Percentiles rank a stretch among this genome's conserved stretches.
These are phyloP conservation scores for Pterocarpus macrocarpus DNA, from an alignment of 306 rosid species.

Conservation along the genomic window DNA sequence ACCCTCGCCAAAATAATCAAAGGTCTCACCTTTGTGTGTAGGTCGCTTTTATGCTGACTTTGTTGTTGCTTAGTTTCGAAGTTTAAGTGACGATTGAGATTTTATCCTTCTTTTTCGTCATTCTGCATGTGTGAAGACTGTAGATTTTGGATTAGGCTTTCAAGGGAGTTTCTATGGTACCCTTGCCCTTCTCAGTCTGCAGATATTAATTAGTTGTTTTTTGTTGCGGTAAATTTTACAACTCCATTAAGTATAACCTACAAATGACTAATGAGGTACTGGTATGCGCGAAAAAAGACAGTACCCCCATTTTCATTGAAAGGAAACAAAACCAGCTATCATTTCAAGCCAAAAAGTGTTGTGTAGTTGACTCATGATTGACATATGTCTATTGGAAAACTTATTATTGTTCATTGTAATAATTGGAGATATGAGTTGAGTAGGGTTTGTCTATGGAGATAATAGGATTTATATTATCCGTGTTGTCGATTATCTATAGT, in stretches of 20 bases:
- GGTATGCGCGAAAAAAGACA: constrained; percentile 9
- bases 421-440: constrained; percentile 4
- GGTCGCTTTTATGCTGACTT: neutral
- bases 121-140: constrained; percentile 32
- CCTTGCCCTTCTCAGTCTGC: neutral
- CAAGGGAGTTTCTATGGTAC: constrained; percentile 17
- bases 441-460: constrained; percentile 36
- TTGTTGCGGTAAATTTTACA: constrained; percentile 8
- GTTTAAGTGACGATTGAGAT: constrained; percentile 45
- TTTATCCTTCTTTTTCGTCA: constrained; percentile 32
- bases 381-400: constrained; percentile 17
- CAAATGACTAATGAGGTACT: neutral
- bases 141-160: constrained; percentile 17
- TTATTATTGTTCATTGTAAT: constrained; percentile 27
- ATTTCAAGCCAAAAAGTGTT: constrained; percentile 11
- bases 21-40: too few relatives aligned
- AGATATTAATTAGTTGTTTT: neutral
- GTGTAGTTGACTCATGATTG: constrained; percentile 36
- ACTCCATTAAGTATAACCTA: constrained; percentile 12
- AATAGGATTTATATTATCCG: constrained; percentile 9
- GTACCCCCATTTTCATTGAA: constrained; percentile 2
- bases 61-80: constrained; percentile 50
- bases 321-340: neutral
- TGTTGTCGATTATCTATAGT: constrained; percentile 25
- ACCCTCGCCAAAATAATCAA: too few relatives aligned